Conservation (phyloP, 1,284 basidiomycete genomes). For the Apiotrichum mycotoxinovorans region DNA sequence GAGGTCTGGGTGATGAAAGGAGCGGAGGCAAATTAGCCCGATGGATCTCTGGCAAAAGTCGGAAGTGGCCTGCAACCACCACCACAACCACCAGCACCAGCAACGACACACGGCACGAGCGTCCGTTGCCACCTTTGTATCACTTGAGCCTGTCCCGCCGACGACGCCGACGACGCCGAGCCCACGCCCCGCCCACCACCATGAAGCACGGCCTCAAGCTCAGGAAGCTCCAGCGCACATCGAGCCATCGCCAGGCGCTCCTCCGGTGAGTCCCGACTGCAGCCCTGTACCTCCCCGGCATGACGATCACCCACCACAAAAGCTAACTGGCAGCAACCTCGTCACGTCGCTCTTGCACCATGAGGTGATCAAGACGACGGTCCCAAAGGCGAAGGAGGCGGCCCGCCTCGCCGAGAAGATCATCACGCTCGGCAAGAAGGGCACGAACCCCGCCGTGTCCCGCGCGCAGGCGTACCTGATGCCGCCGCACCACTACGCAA, state of each 20-base stretch:
- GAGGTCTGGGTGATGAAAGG: not conserved
- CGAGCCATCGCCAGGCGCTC: conserved; percentile 82
- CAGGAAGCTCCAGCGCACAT: conserved; percentile 79
- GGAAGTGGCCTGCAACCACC: not conserved
- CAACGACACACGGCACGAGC: too few species aligned
- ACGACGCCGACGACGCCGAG: too few species aligned
- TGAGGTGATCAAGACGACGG: conserved; percentile 92
- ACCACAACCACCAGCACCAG: too few species aligned
- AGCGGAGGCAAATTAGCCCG: not conserved
- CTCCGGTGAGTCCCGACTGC: conserved; percentile 59
- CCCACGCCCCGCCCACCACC: conserved; percentile 19
- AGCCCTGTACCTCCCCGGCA: too few species aligned
- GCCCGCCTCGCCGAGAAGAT: conserved; percentile 93
- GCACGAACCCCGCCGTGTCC: conserved; percentile 61
- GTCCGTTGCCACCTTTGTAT: too few species aligned
- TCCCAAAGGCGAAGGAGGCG: conserved; percentile 91
- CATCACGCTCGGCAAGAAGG: conserved; percentile 83
- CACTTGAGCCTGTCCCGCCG: not conserved
- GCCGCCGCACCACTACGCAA: conserved; percentile 30
- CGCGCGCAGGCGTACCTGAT: conserved; percentile 72
- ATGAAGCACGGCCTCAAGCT: conserved; percentile 93
- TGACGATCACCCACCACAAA: too few species aligned
- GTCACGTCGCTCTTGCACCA: conserved; percentile 93
- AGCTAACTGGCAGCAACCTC: conserved; percentile 64
- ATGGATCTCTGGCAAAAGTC: conserved; percentile 10